Percentiles rank a stretch among this genome's conserved stretches.
Conservation (phyloP, 2,329 filamentous ascomycete species). For the Rugonectria rugulosa region DNA sequence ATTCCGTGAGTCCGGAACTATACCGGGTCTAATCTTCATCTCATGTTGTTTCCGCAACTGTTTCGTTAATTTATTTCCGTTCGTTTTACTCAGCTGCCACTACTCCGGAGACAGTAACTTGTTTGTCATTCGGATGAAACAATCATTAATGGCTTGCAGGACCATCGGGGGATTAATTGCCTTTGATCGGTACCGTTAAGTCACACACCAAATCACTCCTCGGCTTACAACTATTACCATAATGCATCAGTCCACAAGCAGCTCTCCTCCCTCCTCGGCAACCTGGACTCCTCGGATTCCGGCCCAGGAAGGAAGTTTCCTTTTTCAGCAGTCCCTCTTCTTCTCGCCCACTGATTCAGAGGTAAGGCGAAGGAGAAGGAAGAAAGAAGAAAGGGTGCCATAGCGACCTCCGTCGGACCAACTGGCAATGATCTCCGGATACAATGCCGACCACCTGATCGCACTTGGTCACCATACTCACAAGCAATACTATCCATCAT, state of each 20-base stretch:
- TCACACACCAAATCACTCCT: background rate
- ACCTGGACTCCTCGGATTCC: slow-evolving; percentile 14
- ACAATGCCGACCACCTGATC: slow-evolving; percentile 30
- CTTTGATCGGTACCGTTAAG: background rate
- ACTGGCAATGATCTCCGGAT: slow-evolving; percentile 21
- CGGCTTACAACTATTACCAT: background rate
- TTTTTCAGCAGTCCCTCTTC: slow-evolving; percentile 19
- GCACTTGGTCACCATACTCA: slow-evolving; percentile 22
- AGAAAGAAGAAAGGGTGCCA: background rate
- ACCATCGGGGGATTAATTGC: background rate
- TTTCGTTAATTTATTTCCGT: slow-evolving; percentile 9
- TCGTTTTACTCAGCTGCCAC: background rate
- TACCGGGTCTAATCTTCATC: slow-evolving; percentile 5
- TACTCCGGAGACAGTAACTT: too few species aligned
- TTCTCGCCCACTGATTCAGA: background rate
- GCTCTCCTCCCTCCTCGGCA: slow-evolving; percentile 3
- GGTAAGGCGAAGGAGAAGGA: slow-evolving; percentile 19
- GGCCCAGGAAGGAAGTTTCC: slow-evolving; percentile 32
- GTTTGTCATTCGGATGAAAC: too few species aligned
- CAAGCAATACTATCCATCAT: background rate
- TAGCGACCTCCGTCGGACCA: background rate
- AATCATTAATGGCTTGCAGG: background rate
- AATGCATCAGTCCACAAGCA: background rate
- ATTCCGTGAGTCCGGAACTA: slow-evolving; percentile 21
- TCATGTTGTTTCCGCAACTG: slow-evolving; percentile 5